Evolutionary conservation across 2,329 filamentous ascomycete species (phyloP), one percentile per base, ranked within the genome.

Genomic region (Aspergillus neoniger): DNA sequence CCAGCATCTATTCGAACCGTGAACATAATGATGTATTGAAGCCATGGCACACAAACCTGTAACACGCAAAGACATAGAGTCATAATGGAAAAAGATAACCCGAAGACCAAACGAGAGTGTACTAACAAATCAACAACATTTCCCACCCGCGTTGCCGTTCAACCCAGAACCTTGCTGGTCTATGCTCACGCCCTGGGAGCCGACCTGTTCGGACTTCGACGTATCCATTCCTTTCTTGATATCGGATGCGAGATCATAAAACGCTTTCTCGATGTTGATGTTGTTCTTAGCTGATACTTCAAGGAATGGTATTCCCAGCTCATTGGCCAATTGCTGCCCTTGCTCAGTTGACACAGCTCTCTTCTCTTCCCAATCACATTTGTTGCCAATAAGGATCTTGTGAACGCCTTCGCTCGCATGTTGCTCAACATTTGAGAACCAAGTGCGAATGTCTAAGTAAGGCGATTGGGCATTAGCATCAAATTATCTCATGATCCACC

Each of bases 301-400:
- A 76, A 99, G 90, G 85, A 99, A 99, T 19, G 95, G 94, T 67
- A 99, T 96, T 73, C 93, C 92, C 63, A 99, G 88, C 80, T 98
- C 95, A 80, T 96, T 91, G 61, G 95, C 95, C 59, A 99, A 86
- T 67, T 89, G 89, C 79, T 99, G 93, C 70, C 95, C 95, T 74
- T 92, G 90, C 77, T 97, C 93, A 62, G 91, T 96, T 53, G 91
- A 92, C 44, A 99, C 91, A 58, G 91, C 92, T 69, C 95, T 90
- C 85, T 98, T 98, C 82, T 99, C 95, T 80, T 98, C 95, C 95
- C 95, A 98, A 80, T 99, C 95, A 82, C 95, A 99, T 82, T 99
- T 99, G 86, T 99, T 99, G 77, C 95, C 95, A 69, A 99, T 97
- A 68, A 99, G 86, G 75, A 99, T 98, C 85, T 98, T 99, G 87